Conservation (phyloP, 768 basidiomycete species). For the Pleurotus cornucopiae region DNA sequence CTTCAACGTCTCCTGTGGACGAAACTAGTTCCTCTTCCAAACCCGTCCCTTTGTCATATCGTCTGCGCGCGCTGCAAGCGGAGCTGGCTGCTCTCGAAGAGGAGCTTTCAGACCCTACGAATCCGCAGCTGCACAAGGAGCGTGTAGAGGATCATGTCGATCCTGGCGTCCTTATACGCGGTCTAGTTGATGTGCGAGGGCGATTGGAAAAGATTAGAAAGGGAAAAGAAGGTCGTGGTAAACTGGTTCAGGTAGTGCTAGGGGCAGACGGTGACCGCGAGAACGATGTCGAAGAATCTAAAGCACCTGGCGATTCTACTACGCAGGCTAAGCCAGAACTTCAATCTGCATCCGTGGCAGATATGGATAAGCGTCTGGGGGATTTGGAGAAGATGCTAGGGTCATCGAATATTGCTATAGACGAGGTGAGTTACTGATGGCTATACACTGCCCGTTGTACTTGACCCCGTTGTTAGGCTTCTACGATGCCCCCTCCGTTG, state of each 20-base stretch:
- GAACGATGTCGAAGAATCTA: constrained; percentile 8
- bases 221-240: constrained; percentile 61
- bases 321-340: constrained; percentile 26
- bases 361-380: constrained; percentile 81
- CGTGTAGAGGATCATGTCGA: constrained; percentile 59
- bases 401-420: constrained; percentile 69
- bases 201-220: constrained; percentile 65
- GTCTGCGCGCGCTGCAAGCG: constrained; percentile 63
- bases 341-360: constrained; percentile 53
- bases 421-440: constrained; percentile 58
- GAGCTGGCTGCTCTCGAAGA: constrained; percentile 79
- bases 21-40: constrained; percentile 25
- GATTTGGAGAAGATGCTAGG: constrained; percentile 83
- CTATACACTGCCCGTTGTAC: not conserved
- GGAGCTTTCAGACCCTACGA: constrained; percentile 79
- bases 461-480: constrained; percentile 36
- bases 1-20: constrained; percentile 42
- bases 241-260: constrained; percentile 57
- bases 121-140: constrained; percentile 59
- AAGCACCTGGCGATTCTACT: not conserved
- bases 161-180: constrained; percentile 72
- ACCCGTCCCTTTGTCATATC: constrained; percentile 47
- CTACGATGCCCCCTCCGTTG: constrained; percentile 76
- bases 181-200: constrained; percentile 69
- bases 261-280: constrained; percentile 21